phyloP scores from a whole-genome alignment of 2,329 filamentous ascomycete species.

The Curvularia spicifera region DNA sequence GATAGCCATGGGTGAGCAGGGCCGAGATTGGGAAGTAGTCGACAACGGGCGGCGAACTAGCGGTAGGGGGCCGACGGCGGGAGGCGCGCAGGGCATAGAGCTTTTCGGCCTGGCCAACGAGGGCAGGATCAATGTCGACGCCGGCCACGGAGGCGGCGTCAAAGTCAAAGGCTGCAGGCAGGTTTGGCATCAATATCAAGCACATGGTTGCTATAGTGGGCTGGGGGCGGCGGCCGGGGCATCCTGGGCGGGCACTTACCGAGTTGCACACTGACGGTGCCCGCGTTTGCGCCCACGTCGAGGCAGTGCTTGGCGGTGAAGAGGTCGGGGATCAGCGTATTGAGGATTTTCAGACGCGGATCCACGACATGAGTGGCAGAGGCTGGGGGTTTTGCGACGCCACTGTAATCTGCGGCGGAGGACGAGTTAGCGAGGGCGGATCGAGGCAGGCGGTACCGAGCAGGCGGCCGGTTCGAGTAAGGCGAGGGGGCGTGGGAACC shows the following conservation, averaged over 20 bases:
- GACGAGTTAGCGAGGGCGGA: slow-evolving; percentile 22
- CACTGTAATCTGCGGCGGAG: slow-evolving; percentile 46
- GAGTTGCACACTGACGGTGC: slow-evolving; percentile 47
- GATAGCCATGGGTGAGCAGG: slow-evolving; percentile 43
- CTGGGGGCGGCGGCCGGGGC: slow-evolving; percentile 33
- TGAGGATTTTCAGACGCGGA: slow-evolving; percentile 44
- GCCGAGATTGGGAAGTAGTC: slow-evolving; percentile 50
- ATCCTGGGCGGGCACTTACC: slow-evolving; percentile 39
- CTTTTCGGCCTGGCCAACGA: slow-evolving; percentile 46
- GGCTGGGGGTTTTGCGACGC: slow-evolving; percentile 43
- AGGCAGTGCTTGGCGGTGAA: slow-evolving; percentile 47
- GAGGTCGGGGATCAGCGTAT: slow-evolving; percentile 41
- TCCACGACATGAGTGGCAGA: slow-evolving; percentile 49
- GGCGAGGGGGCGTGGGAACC: slow-evolving; percentile 15
- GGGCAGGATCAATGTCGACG: slow-evolving; percentile 49
- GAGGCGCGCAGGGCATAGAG: slow-evolving; percentile 48
- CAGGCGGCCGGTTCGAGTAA: slow-evolving; percentile 19
- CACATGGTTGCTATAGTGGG: slow-evolving; percentile 37
- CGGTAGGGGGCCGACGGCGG: slow-evolving; percentile 37
- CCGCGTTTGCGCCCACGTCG: slow-evolving; percentile 52
- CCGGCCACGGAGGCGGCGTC: slow-evolving; percentile 47
- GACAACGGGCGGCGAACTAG: slow-evolving; percentile 20
- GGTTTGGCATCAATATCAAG: slow-evolving; percentile 36
- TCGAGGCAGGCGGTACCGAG: slow-evolving; percentile 28
- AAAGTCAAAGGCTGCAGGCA: slow-evolving; percentile 46